phyloP scores from a whole-genome alignment of 345 rosid genomes.

The Aquilaria malaccensis region DNA sequence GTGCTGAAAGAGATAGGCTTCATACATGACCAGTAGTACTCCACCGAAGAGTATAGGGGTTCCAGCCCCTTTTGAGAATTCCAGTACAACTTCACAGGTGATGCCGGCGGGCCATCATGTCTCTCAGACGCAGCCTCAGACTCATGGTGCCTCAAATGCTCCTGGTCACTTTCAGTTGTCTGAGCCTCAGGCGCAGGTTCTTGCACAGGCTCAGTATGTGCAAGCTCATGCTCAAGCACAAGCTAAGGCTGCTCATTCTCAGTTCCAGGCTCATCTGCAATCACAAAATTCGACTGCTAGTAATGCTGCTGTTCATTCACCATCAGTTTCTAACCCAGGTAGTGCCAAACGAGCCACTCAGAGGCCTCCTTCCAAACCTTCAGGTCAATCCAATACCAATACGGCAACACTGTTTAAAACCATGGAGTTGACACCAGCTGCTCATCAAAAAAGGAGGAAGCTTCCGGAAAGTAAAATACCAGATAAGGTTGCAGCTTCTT shows the following conservation, averaged over 20 bases:
- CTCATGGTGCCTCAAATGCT: conserved; percentile 26
- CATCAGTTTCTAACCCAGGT: conserved; percentile 34
- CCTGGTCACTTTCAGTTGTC: conserved; percentile 50
- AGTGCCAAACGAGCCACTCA: conserved; percentile 36
- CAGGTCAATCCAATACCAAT: conserved; percentile 32
- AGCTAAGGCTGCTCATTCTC: conserved; percentile 22
- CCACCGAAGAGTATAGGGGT: conserved; percentile 25
- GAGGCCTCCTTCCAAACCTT: conserved; percentile 43
- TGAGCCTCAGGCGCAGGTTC: conserved; percentile 36
- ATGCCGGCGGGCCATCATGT: conserved; percentile 24
- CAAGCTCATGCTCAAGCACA: conserved; percentile 30
- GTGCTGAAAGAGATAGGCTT: not conserved
- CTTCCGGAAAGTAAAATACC: conserved; percentile 44
- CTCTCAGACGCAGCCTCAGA: conserved; percentile 29
- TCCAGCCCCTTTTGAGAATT: conserved; percentile 23
- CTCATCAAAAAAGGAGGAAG: conserved; percentile 37
- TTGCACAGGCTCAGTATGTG: conserved; percentile 29
- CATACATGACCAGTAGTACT: conserved; percentile 30
- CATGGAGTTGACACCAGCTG: conserved; percentile 50
- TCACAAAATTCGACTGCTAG: conserved; percentile 21
- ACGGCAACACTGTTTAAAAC: conserved; percentile 33
- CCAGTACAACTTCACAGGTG: conserved; percentile 24
- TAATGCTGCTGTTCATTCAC: conserved; percentile 18
- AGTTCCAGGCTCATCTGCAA: conserved; percentile 23
- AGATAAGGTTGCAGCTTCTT: conserved; percentile 35